Evolutionary conservation across 1,284 basidiomycete genomes (phyloP).

Genomic region (Puccinia novopanici): DNA sequence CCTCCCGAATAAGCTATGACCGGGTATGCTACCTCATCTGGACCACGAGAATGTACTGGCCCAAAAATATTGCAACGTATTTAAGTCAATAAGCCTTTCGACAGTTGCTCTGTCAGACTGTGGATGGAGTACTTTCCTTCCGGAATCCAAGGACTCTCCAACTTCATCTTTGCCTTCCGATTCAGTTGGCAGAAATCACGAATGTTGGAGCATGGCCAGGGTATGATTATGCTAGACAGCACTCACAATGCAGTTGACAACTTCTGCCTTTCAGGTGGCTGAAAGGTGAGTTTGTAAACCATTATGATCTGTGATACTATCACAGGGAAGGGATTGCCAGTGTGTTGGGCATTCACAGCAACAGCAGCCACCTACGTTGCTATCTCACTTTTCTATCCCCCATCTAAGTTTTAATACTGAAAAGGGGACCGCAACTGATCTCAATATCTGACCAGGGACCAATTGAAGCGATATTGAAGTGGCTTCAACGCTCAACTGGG

Average conservation of each 20-base stretch:
- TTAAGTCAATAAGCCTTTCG: neutral
- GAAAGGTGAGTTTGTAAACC: too few species aligned
- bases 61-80: too few species aligned
- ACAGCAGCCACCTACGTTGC: too few species aligned
- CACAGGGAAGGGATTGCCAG: too few species aligned
- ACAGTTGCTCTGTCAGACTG: neutral
- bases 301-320: too few species aligned
- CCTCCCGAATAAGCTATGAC: too few species aligned
- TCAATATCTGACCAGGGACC: neutral
- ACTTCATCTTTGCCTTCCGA: conserved; percentile 7
- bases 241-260: neutral
- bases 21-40: too few species aligned
- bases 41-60: too few species aligned
- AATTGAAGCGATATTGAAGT: neutral
- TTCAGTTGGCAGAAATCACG: neutral
- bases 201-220: neutral
- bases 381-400: too few species aligned
- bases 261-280: neutral
- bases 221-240: neutral
- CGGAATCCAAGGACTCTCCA: neutral
- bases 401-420: too few species aligned
- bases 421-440: too few species aligned
- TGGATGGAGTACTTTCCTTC: neutral
- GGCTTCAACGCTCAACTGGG: neutral
- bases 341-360: too few species aligned